These are phyloP conservation scores for Naganishia liquefaciens DNA, from an alignment of 1,284 basidiomycete genomes.

Conservation along the genomic window DNA sequence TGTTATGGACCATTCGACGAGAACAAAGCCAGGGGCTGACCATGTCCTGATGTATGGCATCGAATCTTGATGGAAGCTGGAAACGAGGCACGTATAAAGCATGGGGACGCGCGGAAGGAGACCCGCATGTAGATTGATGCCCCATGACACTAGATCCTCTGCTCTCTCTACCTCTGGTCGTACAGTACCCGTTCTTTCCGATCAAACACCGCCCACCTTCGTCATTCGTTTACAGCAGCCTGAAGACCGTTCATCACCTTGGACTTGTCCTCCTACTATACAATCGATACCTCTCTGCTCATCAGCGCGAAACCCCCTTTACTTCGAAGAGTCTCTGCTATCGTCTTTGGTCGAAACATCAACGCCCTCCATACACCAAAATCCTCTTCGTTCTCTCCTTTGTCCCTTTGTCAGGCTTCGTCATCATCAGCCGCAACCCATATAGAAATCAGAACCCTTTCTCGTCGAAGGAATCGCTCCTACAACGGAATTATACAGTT, in stretches of 20 bases:
- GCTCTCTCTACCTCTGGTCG: not conserved
- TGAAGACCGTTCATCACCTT: slow-evolving; percentile 15
- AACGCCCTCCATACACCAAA: not conserved
- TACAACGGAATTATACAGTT: not conserved
- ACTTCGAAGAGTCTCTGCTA: slow-evolving; percentile 35
- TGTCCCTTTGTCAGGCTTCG: too few relatives aligned
- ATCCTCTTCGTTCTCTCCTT: not conserved
- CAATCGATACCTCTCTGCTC: slow-evolving; percentile 3
- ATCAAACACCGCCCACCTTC: slow-evolving; percentile 26
- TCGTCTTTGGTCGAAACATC: not conserved
- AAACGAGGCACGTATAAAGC: too few relatives aligned
- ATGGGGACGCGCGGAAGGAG: too few relatives aligned
- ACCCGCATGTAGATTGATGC: slow-evolving; percentile 15
- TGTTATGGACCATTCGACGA: not conserved
- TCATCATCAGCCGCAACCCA: not conserved
- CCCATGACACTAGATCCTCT: not conserved
- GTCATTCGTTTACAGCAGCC: slow-evolving; percentile 37
- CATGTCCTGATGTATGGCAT: not conserved
- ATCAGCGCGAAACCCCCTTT: slow-evolving; percentile 16
- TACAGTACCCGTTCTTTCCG: slow-evolving; percentile 33
- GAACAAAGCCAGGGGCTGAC: not conserved
- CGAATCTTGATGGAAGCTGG: not conserved
- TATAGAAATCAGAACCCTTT: not conserved
- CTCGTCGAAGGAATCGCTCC: not conserved
- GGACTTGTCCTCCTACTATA: slow-evolving; percentile 26